Percentiles rank a stretch among this genome's conserved stretches.
phyloP scores from a whole-genome alignment of 2,329 filamentous ascomycete genomes.

The Fusarium floridanum region DNA sequence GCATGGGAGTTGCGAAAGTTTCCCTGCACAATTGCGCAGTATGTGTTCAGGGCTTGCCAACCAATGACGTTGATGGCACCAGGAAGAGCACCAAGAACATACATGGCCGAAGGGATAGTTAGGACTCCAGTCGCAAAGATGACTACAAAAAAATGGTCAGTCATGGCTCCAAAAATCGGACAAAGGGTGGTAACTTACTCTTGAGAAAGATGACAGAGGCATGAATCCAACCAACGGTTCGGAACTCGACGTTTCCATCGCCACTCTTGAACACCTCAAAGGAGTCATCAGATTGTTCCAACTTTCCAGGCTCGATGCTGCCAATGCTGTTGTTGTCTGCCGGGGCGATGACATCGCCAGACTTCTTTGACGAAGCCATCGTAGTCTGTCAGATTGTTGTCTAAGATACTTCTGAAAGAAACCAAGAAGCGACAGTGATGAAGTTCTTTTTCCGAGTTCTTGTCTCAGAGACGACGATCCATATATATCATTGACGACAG shows the following conservation, averaged over 20 bases:
- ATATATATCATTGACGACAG: not conserved
- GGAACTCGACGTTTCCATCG: conserved; percentile 59
- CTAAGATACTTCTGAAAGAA: not conserved
- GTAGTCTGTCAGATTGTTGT: not conserved
- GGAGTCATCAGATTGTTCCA: conserved; percentile 42
- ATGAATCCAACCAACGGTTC: conserved; percentile 62
- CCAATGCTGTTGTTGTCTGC: conserved; percentile 21
- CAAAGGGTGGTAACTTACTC: conserved; percentile 38
- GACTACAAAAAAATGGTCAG: conserved; percentile 39
- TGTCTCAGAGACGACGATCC: not conserved
- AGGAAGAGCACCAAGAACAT: conserved; percentile 56
- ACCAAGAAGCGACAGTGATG: not conserved
- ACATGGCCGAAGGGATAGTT: conserved; percentile 58
- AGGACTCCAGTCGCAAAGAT: conserved; percentile 60
- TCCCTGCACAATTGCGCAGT: conserved; percentile 56
- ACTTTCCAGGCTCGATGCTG: conserved; percentile 37
- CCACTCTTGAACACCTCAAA: conserved; percentile 61
- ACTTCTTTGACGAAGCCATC: conserved; percentile 18
- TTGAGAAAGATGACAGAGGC: conserved; percentile 63
- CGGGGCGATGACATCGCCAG: conserved; percentile 20
- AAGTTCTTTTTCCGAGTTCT: not conserved
- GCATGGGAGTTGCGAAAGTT: conserved; percentile 56
- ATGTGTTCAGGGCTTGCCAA: conserved; percentile 57
- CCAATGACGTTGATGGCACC: conserved; percentile 58
- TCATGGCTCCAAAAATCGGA: not conserved